These are phyloP conservation scores for Acrocalymma vagum DNA, from an alignment of 2,329 filamentous ascomycete genomes.

Conservation along the genomic window DNA sequence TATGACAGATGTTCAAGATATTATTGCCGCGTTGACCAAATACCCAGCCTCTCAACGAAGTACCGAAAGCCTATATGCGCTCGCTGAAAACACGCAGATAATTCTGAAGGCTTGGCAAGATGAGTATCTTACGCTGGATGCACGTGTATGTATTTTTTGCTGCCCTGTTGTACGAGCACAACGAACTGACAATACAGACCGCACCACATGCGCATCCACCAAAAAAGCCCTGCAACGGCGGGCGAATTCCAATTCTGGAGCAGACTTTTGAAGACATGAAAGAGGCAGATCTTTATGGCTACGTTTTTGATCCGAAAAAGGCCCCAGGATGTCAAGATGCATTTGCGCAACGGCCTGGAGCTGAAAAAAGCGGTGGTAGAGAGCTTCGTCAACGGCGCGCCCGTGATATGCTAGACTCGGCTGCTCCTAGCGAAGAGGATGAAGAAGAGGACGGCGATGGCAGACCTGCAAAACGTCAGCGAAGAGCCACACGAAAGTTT, in stretches of 20 bases:
- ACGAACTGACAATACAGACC: slow-evolving; percentile 46
- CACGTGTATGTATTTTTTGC: slow-evolving; percentile 32
- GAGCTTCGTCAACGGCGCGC: slow-evolving; percentile 56
- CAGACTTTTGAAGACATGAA: slow-evolving; percentile 67
- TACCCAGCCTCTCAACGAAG: slow-evolving; percentile 52
- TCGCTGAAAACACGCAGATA: slow-evolving; percentile 63
- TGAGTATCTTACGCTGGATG: slow-evolving; percentile 66
- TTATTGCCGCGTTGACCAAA: slow-evolving; percentile 54
- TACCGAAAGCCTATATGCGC: slow-evolving; percentile 61
- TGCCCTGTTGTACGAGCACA: slow-evolving; percentile 23
- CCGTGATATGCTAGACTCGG: slow-evolving; percentile 48
- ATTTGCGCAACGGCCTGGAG: slow-evolving; percentile 59
- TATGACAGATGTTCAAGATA: slow-evolving; percentile 52
- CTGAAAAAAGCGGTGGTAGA: slow-evolving; percentile 54
- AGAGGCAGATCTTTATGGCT: slow-evolving; percentile 68
- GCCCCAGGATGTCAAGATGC: slow-evolving; percentile 63
- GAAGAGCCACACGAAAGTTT: slow-evolving; percentile 44
- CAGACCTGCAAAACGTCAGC: slow-evolving; percentile 40
- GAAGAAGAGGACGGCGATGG: slow-evolving; percentile 44
- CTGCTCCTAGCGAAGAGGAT: slow-evolving; percentile 48
- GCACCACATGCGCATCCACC: slow-evolving; percentile 59
- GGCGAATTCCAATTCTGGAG: slow-evolving; percentile 54
- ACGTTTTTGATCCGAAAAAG: slow-evolving; percentile 63
- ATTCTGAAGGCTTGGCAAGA: slow-evolving; percentile 66
- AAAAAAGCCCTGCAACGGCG: slow-evolving; percentile 60